Percentiles rank a stretch among this genome's conserved stretches.
Conservation (phyloP, 225 moss, liverwort and hornwort genomes). For the Marchantia paleacea region DNA sequence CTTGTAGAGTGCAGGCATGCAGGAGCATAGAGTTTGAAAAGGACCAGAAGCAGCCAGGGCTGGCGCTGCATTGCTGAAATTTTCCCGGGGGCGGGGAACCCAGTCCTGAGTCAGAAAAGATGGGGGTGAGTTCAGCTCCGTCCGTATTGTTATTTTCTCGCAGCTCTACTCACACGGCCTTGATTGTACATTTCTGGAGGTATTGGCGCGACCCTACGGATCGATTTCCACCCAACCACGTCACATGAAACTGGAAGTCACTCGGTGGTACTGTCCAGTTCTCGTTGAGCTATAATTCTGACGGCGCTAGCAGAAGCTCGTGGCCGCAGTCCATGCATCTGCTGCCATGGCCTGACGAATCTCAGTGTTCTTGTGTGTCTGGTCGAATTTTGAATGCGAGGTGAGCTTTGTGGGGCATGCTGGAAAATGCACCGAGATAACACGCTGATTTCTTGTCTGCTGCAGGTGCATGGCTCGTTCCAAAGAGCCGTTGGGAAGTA, state of each 20-base stretch:
- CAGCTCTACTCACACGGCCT: not conserved
- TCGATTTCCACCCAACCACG: too few species aligned
- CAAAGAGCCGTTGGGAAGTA: slow-evolving; percentile 49
- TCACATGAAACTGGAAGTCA: not conserved
- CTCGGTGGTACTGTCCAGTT: not conserved
- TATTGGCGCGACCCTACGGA: not conserved
- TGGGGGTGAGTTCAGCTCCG: not conserved
- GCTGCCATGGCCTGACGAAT: too few species aligned
- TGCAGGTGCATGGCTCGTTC: slow-evolving; percentile 43
- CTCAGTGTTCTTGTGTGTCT: too few species aligned
- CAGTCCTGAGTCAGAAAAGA: not conserved
- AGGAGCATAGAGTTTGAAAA: not conserved
- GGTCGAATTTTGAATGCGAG: not conserved
- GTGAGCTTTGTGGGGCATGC: not conserved
- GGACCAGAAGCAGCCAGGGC: not conserved
- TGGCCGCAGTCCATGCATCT: not conserved
- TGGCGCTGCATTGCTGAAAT: not conserved
- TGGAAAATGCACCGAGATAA: not conserved
- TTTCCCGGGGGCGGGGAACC: too few species aligned
- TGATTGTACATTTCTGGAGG: not conserved
- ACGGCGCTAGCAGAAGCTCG: not conserved
- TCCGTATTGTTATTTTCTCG: not conserved
- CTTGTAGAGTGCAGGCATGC: not conserved
- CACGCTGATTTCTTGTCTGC: not conserved
- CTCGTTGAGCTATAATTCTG: not conserved